Base-by-base conservation (phyloP, 2,329 filamentous ascomycete genomes). In the Tolypocladium nubicola region DNA sequence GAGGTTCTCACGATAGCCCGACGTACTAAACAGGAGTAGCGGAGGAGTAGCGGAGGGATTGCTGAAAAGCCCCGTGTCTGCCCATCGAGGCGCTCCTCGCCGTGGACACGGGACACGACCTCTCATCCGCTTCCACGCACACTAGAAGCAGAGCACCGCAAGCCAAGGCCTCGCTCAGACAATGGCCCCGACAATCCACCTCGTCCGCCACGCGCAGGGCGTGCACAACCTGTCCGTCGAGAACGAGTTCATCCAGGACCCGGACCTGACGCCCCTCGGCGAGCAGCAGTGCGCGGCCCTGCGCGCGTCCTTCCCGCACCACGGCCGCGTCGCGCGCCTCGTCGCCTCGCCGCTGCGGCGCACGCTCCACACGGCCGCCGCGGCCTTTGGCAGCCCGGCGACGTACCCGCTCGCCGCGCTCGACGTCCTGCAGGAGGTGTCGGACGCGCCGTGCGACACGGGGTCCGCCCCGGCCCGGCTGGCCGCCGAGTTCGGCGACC, bases 331-430 rank as follows among this genome's bases (percentile, higher is more conserved):
- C 66, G 86, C 87, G 5, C 79, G 88, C 63, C 79, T 96, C 14
- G 80, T 91, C 26, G 85, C 90, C 43, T 94, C 89, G 1, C 90
- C 91, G 7, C 79, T 96, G 63, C 85, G 87, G 54, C 84, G 91
- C 60, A 95, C 91, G 2, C 78, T 96, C 52, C 84, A 89, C 72
- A 96, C 91, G 2, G 86, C 87, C 39, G 77, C 90, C 37, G 74
- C 84, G 56, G 80, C 83, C 52, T 95, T 96, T 70, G 79, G 78
- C 21, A 77, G 83, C 55, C 65, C 76, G 26, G 58, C 63, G 8
- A 71, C 73, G 7, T 69, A 71, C 38, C 70, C 70, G 57, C 79
- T 95, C 55, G 72, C 87, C 33, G 84, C 86, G 1, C 74, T 94
- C 14, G 89, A 90, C 0, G 83, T 88, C 61, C 74, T 90, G 5